Base-by-base conservation (phyloP, 2,329 filamentous ascomycete species). In the Onygena corvina region DNA sequence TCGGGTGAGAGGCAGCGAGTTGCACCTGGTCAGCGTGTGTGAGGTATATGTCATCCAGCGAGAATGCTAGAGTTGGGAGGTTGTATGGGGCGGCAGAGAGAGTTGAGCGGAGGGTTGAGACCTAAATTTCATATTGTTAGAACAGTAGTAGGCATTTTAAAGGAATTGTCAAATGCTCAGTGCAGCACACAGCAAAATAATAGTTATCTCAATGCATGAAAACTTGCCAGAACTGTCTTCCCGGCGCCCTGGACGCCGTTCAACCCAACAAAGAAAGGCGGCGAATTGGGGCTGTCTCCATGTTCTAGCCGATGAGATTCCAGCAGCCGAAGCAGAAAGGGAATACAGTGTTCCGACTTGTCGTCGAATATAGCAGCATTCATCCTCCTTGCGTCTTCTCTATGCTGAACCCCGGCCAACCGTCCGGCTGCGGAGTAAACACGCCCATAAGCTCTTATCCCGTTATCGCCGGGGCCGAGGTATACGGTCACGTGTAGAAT, bases 241-340 rank as follows among this genome's bases (percentile, higher is more conserved):
- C 90, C 90, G 31, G 86, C 83, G 53, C 90, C 90, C 68, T 95
- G 90, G 23, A 94, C 80, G 53, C 89, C 90, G 59, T 93, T 94
- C 59, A 96, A 76, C 42, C 88, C 90, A 54, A 95, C 75, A 63
- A 94, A 79, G 65, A 94, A 85, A 23, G 88, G 87, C 16, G 75
- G 76, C 47, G 69, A 61, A 49, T 60, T 59, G 51, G 61, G 53
- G 33, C 60, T 61, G 33, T 59, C 53, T 14, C 58, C 58, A 54
- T 67, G 61, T 53, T 66, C 68, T 14, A 63, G 59, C 53, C 68
- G 69, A 61, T 83, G 76, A 30, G 64, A 54, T 51, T 71, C 62
- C 50, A 86, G 70, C 40, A 74, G 76, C 33, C 76, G 68, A 30
- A 84, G 73, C 53, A 88, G 83, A 64, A 90, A 92, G 18, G 84